Percentiles rank a stretch among this genome's conserved stretches.
phyloP scores from a whole-genome alignment of 73 alveolate genomes.

The Tetrahymena borealis region DNA sequence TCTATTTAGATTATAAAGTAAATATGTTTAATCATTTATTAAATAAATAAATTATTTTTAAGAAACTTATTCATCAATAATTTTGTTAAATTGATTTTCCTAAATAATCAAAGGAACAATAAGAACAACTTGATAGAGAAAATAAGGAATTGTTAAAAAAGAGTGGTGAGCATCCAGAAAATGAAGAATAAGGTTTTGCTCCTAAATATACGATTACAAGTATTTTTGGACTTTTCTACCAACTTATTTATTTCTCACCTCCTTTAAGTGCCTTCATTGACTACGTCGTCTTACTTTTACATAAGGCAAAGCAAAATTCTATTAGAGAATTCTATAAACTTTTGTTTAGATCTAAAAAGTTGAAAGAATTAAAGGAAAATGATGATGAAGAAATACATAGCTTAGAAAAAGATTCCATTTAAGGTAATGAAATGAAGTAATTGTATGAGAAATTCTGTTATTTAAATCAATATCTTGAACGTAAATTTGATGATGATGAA shows the following conservation, averaged over 20 bases:
- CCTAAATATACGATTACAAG: not conserved
- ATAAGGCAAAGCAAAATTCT: conserved; percentile 21
- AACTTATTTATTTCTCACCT: conserved; percentile 30
- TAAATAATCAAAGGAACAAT: not conserved
- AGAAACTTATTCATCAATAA: conserved; percentile 7
- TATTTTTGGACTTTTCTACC: not conserved
- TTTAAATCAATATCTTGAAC: conserved; percentile 19
- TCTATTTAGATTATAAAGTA: not conserved
- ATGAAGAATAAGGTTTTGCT: conserved; percentile 15
- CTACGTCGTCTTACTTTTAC: conserved; percentile 17
- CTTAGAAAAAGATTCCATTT: conserved; percentile 23
- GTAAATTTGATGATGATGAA: conserved; percentile 33
- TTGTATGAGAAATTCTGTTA: conserved; percentile 42
- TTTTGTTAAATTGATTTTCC: not conserved
- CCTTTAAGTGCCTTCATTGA: conserved; percentile 42
- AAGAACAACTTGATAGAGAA: not conserved
- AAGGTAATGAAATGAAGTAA: conserved; percentile 42
- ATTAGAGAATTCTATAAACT: conserved; percentile 32
- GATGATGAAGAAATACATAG: conserved; percentile 21
- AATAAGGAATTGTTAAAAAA: not conserved
- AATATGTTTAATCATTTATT: no score
- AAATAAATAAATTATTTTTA: no score
- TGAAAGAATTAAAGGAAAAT: conserved; percentile 9
- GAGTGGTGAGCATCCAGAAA: not conserved
- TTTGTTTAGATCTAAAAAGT: conserved; percentile 2